Conservation (phyloP, 2,329 filamentous ascomycete genomes). For the Colletotrichum tanaceti region DNA sequence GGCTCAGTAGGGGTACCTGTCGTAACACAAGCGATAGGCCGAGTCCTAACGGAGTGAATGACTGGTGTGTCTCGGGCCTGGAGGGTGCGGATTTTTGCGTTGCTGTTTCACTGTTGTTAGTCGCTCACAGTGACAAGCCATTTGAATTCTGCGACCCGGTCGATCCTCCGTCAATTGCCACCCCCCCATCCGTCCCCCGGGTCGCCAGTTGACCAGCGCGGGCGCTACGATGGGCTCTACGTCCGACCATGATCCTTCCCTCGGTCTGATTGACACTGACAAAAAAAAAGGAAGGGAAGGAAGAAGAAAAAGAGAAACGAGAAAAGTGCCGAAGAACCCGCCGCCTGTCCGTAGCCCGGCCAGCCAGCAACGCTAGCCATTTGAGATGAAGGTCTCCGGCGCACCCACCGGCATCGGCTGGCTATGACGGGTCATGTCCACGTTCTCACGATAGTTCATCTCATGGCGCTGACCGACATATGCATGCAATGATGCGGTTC, state of each 20-base stretch:
- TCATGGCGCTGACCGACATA: constrained; percentile 22
- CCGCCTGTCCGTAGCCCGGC: constrained; percentile 7
- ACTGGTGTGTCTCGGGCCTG: neutral
- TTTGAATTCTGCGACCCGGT: constrained; percentile 28
- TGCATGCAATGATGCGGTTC: constrained; percentile 17
- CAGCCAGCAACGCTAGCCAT: neutral
- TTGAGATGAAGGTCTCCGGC: neutral
- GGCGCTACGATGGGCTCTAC: constrained; percentile 13
- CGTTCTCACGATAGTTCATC: constrained; percentile 26
- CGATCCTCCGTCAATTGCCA: constrained; percentile 19
- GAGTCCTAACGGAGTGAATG: neutral
- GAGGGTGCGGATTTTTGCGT: constrained; percentile 7
- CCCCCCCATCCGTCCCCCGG: constrained; percentile 6
- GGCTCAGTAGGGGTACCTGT: neutral
- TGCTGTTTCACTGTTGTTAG: constrained; percentile 40
- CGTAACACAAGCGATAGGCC: neutral
- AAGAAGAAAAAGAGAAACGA: too few relatives aligned
- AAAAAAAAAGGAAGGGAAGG: neutral
- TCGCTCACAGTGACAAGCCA: constrained; percentile 26
- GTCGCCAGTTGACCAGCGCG: constrained; percentile 5
- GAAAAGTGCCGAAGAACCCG: constrained; percentile 16
- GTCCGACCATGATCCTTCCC: constrained; percentile 3
- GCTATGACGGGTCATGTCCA: neutral
- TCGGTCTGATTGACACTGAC: neutral
- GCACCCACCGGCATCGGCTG: neutral